Conservation (phyloP, 1,284 basidiomycete genomes). For the Lentinula novae-zelandiae region DNA sequence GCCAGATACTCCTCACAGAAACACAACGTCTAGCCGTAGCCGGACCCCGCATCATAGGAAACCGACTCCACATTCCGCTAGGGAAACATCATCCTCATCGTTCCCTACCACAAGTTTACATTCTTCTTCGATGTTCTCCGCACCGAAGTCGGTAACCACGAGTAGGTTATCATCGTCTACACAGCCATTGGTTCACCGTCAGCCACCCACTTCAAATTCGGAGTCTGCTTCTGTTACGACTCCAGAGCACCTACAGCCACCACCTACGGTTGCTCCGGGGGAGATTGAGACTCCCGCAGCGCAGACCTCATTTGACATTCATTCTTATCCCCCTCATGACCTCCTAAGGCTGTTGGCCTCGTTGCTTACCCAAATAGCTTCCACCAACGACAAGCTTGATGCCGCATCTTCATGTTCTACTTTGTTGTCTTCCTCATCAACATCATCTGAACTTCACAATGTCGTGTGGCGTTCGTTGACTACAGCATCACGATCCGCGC, state of each 20-base stretch:
- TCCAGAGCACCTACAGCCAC: background rate
- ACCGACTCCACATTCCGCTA: constrained; percentile 14
- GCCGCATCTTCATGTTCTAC: constrained; percentile 24
- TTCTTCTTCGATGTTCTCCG: constrained; percentile 16
- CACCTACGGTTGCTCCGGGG: background rate
- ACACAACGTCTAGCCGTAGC: constrained; percentile 20
- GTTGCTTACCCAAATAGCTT: constrained; percentile 88
- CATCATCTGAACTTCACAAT: constrained; percentile 25
- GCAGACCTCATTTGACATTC: constrained; percentile 47
- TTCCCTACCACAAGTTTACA: constrained; percentile 14
- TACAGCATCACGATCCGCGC: constrained; percentile 75
- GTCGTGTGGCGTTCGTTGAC: constrained; percentile 66
- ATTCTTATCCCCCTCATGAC: constrained; percentile 62
- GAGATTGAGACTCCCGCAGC: constrained; percentile 10
- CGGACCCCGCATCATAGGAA: constrained; percentile 22
- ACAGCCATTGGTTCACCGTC: background rate
- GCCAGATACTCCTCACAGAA: constrained; percentile 18
- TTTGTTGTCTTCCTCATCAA: constrained; percentile 20
- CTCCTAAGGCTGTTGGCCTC: constrained; percentile 88
- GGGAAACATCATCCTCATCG: constrained; percentile 14
- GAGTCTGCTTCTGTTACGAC: background rate
- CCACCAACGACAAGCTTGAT: constrained; percentile 75
- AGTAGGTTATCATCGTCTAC: background rate
- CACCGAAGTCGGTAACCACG: constrained; percentile 1
- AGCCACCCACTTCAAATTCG: background rate